These are phyloP conservation scores for Arthrobotrys sinensis DNA, from an alignment of 2,329 filamentous ascomycete genomes.

Conservation along the genomic window DNA sequence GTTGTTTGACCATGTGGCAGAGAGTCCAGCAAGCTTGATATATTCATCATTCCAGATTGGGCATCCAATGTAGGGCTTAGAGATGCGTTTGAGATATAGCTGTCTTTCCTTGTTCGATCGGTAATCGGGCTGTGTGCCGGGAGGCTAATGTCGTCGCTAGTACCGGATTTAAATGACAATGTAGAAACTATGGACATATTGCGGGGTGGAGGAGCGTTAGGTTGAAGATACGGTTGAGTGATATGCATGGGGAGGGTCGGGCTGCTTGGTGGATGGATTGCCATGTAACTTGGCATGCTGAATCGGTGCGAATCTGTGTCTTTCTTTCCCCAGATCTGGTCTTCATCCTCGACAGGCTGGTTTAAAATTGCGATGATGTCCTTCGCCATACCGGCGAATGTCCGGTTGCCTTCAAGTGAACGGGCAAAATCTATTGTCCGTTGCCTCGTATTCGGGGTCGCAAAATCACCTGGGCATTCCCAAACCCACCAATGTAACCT, in stretches of 20 bases:
- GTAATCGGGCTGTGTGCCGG: constrained; percentile 32
- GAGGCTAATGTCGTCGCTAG: constrained; percentile 40
- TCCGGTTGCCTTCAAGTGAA: constrained; percentile 81
- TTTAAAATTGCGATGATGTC: constrained; percentile 85
- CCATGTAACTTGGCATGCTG: constrained; percentile 59
- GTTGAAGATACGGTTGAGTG: constrained; percentile 23
- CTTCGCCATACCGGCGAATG: constrained; percentile 86
- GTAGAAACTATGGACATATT: constrained; percentile 55
- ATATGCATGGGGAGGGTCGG: constrained; percentile 22
- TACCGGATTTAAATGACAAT: constrained; percentile 39
- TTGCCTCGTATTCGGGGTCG: constrained; percentile 79
- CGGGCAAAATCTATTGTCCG: constrained; percentile 82
- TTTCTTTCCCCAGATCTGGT: constrained; percentile 89
- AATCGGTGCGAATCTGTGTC: constrained; percentile 74
- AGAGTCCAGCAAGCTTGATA: constrained; percentile 45
- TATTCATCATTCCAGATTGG: constrained; percentile 51
- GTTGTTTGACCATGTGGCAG: constrained; percentile 39
- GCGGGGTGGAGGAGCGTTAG: constrained; percentile 20
- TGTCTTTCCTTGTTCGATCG: constrained; percentile 48
- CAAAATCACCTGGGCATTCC: constrained; percentile 93
- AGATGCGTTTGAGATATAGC: constrained; percentile 45
- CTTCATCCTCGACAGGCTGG: constrained; percentile 85
- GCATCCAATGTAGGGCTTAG: constrained; percentile 51
- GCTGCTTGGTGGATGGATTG: constrained; percentile 39
- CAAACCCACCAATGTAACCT: constrained; percentile 91